Percentiles rank a stretch among this genome's conserved stretches.
phyloP scores from a whole-genome alignment of 2,329 filamentous ascomycete genomes.

The Scortechinia acanthostroma region DNA sequence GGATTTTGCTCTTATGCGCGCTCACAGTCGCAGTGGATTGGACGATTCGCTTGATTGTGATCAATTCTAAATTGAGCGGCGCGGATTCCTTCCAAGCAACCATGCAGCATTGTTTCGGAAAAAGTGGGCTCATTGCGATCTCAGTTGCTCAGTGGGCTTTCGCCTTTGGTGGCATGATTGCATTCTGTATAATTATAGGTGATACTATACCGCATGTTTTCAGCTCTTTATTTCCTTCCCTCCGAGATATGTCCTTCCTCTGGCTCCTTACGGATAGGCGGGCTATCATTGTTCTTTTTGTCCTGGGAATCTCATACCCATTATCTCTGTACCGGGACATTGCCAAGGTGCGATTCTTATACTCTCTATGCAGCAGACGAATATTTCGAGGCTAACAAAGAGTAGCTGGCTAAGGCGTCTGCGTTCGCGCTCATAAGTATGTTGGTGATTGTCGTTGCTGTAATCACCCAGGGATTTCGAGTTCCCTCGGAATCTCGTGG shows the following conservation, averaged over 20 bases:
- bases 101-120: slow-evolving; percentile 63
- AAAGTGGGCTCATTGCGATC: slow-evolving; percentile 58
- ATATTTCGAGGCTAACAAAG: neutral
- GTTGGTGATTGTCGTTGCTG: slow-evolving; percentile 56
- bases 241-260: slow-evolving; percentile 48
- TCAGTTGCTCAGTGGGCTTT: slow-evolving; percentile 2
- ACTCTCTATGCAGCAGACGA: too few relatives aligned
- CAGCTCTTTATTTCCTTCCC: slow-evolving; percentile 48
- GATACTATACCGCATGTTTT: slow-evolving; percentile 65
- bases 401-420: slow-evolving; percentile 61
- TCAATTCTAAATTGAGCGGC: slow-evolving; percentile 67
- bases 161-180: slow-evolving; percentile 66
- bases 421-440: slow-evolving; percentile 61
- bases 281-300: slow-evolving; percentile 57
- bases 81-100: slow-evolving; percentile 65
- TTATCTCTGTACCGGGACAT: slow-evolving; percentile 64
- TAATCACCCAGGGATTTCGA: slow-evolving; percentile 53
- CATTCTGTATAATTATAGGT: slow-evolving; percentile 67
- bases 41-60: slow-evolving; percentile 64
- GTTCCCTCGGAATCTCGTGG: slow-evolving; percentile 49
- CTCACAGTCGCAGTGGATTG: slow-evolving; percentile 60
- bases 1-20: slow-evolving; percentile 46
- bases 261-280: slow-evolving; percentile 59
- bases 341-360: slow-evolving; percentile 43
- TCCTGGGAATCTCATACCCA: slow-evolving; percentile 56